Evolutionary conservation across 1,284 basidiomycete genomes (phyloP).

Genomic region (Sporisorium sorghi): DNA sequence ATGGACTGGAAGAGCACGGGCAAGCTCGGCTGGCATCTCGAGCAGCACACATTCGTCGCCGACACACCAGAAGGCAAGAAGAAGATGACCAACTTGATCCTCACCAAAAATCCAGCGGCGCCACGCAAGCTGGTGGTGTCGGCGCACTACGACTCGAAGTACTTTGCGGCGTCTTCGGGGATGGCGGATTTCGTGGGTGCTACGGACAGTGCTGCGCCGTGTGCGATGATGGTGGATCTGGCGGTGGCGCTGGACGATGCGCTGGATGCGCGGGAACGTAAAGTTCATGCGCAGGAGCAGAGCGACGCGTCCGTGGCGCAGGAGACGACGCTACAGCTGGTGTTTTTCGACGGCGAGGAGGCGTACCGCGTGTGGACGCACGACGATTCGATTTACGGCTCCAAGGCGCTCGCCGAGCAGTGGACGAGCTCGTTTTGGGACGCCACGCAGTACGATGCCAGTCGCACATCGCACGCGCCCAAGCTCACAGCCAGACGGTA

Average conservation of each 20-base stretch:
- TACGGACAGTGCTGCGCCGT: conserved; percentile 95
- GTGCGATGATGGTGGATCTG: conserved; percentile 76
- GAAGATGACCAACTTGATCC: conserved; percentile 89
- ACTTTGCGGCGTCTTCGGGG: conserved; percentile 77
- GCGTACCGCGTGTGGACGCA: conserved; percentile 91
- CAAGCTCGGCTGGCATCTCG: conserved; percentile 61
- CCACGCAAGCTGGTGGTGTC: conserved; percentile 87
- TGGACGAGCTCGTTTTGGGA: conserved; percentile 50
- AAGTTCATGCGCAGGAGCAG: conserved; percentile 22
- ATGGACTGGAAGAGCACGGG: conserved; percentile 14
- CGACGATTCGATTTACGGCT: conserved; percentile 92
- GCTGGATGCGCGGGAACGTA: conserved; percentile 51
- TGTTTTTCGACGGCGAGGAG: conserved; percentile 99
- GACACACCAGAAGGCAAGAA: conserved; percentile 84
- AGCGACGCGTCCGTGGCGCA: conserved; percentile 69
- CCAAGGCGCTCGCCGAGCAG: conserved; percentile 70
- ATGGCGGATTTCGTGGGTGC: conserved; percentile 89
- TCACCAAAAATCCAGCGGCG: conserved; percentile 85
- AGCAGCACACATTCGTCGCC: conserved; percentile 48
- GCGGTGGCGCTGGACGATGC: conserved; percentile 60
- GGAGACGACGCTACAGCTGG: conserved; percentile 89
- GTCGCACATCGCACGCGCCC: conserved; percentile 12
- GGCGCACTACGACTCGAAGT: conserved; percentile 97
- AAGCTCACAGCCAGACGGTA: conserved; percentile 23
- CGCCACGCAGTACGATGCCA: conserved; percentile 13